Base-by-base conservation (phyloP, 192 early-diverging fungal genomes). In the Linnemannia schmuckeri region DNA sequence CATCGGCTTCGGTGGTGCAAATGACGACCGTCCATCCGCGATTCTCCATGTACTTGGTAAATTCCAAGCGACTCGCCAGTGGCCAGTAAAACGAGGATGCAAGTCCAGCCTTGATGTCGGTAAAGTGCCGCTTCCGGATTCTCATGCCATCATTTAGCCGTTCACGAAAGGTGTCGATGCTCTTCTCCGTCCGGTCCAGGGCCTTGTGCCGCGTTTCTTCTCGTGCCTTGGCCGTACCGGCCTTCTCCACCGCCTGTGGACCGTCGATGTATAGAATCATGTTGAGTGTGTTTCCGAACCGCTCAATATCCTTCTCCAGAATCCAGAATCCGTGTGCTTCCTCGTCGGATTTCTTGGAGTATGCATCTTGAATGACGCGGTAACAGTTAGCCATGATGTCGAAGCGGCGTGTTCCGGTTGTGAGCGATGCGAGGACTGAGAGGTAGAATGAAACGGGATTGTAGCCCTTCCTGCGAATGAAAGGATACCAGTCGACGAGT, bases 231-330 rank as follows among this genome's bases (percentile, higher is more conserved):
- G 52, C 52, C 15, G 15, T 18, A 0, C 3, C 3, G 0, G 0
- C 17, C 52, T 54, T 54, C 52, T 54, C 15, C 10, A 54, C 68
- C 30, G 68, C 68, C 17, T 69, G 68, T 9, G 68, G 68, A 10
- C 68, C 68, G 37, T 69, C 68, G 13, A 69, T 33, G 30, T 69
- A 69, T 33, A 69, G 37, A 72, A 17, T 42, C 40, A 72, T 74
- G n/a, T n/a, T 74, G 27, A 52, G 22, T 74, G 40, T 74, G 46
- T 15, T 74, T 4, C 47, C 27, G 24, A 52, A 52, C 47, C 46
- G 72, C 27, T 52, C 72, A 46, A 74, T 52, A 33, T 74, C 27
- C 72, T 74, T 46, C 70, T 70, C 69, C n/a, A 75, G 47, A 44
- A 55, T n/a, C n/a, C n/a, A n/a, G n/a, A n/a, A n/a, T 75, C 15